A percentile compares a stretch with the other conserved stretches of the same genome.
Evolutionary conservation across 2,329 filamentous ascomycete genomes (phyloP).

Genomic region (Cylindrodendrum hubeiense): DNA sequence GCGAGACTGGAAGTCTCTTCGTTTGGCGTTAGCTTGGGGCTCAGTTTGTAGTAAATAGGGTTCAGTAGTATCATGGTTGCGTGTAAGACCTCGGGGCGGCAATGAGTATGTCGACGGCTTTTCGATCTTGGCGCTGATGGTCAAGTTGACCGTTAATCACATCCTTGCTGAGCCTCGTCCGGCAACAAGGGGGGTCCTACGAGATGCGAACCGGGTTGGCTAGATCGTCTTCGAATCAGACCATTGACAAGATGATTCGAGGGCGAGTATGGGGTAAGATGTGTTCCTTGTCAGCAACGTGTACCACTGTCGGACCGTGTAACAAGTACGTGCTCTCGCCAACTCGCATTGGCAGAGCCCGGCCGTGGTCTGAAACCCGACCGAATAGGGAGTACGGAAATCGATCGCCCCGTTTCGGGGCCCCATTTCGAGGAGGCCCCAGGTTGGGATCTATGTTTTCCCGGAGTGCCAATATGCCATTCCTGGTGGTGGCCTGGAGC

Average conservation of each 20-base stretch:
- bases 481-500: slow-evolving; percentile 10
- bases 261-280: slow-evolving; percentile 24
- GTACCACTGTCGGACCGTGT: background rate
- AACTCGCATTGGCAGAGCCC: background rate
- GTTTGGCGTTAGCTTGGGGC: slow-evolving; percentile 2
- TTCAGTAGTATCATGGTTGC: slow-evolving; percentile 9
- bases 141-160: background rate
- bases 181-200: slow-evolving; percentile 10
- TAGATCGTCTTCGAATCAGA: slow-evolving; percentile 11
- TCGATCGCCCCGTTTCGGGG: slow-evolving; percentile 12
- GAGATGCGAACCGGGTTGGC: slow-evolving; percentile 10
- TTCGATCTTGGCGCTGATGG: background rate
- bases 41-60: slow-evolving; percentile 13
- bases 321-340: background rate
- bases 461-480: slow-evolving; percentile 15
- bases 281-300: slow-evolving; percentile 10
- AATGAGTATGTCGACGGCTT: background rate
- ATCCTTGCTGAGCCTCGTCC: slow-evolving; percentile 2
- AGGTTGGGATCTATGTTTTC: slow-evolving; percentile 36
- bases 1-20: background rate
- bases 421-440: background rate
- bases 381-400: no score
- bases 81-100: background rate
- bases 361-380: slow-evolving; percentile 12
- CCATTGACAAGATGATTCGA: slow-evolving; percentile 23